These are phyloP conservation scores for Ottelia alismoides DNA, from an alignment of 106 monocot genomes.

Conservation along the genomic window DNA sequence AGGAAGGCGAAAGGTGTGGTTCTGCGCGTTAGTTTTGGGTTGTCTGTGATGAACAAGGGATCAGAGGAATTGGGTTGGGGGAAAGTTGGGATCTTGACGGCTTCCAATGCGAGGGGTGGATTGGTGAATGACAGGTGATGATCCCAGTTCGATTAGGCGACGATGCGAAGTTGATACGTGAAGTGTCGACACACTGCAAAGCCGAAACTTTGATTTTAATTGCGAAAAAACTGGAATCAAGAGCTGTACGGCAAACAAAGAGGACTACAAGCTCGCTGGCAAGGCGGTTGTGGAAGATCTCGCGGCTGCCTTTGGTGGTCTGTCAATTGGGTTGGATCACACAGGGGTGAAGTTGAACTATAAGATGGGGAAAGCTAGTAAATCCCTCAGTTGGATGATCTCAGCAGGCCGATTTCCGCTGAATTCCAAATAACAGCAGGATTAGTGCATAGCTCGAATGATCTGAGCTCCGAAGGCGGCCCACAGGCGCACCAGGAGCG, in stretches of 20 bases:
- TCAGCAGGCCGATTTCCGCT: conserved; percentile 34
- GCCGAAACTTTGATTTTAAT: conserved; percentile 1
- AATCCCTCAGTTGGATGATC: conserved; percentile 47
- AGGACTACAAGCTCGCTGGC: not conserved
- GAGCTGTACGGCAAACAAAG: not conserved
- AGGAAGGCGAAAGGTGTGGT: conserved; percentile 59
- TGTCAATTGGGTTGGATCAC: conserved; percentile 24
- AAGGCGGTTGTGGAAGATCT: conserved; percentile 19
- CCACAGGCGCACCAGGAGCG: conserved; percentile 51
- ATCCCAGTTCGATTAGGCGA: conserved; percentile 22
- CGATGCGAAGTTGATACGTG: conserved; percentile 52
- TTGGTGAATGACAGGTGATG: not conserved
- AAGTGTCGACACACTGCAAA: conserved; percentile 15
- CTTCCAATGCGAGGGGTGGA: no score
- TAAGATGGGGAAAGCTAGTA: conserved; percentile 21
- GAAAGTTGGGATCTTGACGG: no score
- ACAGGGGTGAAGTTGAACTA: conserved; percentile 13
- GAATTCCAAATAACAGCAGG: conserved; percentile 79
- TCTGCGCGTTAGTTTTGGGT: conserved; percentile 75
- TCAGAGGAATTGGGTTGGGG: no score
- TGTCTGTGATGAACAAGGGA: conserved; percentile 15
- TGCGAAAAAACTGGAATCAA: not conserved
- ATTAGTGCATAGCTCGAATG: conserved; percentile 41
- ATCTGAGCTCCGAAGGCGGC: conserved; percentile 46
- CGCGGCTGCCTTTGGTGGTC: conserved; percentile 14